A percentile compares a stretch with the other conserved stretches of the same genome.
These are phyloP conservation scores for Hirsutella rhossiliensis DNA, from an alignment of 2,329 filamentous ascomycete species.

Conservation along the genomic window DNA sequence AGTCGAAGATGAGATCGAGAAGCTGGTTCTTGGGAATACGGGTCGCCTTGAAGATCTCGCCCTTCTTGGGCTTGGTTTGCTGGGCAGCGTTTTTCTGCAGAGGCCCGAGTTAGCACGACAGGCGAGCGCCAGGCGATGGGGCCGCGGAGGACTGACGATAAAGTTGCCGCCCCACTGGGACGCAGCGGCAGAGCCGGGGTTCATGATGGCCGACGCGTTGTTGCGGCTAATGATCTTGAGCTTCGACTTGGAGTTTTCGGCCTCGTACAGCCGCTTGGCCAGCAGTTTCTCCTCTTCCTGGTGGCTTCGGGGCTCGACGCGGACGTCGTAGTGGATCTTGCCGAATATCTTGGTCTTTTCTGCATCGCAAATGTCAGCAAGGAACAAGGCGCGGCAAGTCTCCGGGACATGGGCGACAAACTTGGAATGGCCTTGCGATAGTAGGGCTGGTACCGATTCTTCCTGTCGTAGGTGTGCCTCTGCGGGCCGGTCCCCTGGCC, in stretches of 20 bases:
- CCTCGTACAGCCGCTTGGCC: conserved; percentile 40
- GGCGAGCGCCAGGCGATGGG: neutral
- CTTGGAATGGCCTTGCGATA: conserved; percentile 64
- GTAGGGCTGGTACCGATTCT: conserved; percentile 42
- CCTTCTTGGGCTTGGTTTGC: conserved; percentile 44
- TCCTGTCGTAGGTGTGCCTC: conserved; percentile 32
- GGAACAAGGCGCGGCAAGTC: neutral
- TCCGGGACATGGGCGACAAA: conserved; percentile 26
- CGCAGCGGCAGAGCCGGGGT: conserved; percentile 35
- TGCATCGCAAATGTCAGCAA: conserved; percentile 20
- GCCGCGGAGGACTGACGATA: conserved; percentile 35
- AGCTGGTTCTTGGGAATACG: conserved; percentile 85
- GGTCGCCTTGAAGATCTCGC: conserved; percentile 67
- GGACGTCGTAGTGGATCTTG: conserved; percentile 63
- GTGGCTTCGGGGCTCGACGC: conserved; percentile 60
- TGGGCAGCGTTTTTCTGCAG: conserved; percentile 39
- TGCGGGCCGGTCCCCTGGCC: conserved; percentile 10
- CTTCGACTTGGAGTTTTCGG: conserved; percentile 35
- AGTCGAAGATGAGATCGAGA: conserved; percentile 70
- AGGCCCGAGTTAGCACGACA: neutral
- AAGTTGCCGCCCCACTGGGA: conserved; percentile 32
- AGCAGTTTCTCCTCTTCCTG: conserved; percentile 55
- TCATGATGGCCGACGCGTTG: conserved; percentile 39
- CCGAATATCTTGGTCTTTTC: conserved; percentile 71
- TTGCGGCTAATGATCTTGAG: conserved; percentile 37